Percentiles rank a stretch among this genome's conserved stretches.
Evolutionary conservation across 208 protist species (phyloP).

Genomic region (Trypanosoma melophagium): DNA sequence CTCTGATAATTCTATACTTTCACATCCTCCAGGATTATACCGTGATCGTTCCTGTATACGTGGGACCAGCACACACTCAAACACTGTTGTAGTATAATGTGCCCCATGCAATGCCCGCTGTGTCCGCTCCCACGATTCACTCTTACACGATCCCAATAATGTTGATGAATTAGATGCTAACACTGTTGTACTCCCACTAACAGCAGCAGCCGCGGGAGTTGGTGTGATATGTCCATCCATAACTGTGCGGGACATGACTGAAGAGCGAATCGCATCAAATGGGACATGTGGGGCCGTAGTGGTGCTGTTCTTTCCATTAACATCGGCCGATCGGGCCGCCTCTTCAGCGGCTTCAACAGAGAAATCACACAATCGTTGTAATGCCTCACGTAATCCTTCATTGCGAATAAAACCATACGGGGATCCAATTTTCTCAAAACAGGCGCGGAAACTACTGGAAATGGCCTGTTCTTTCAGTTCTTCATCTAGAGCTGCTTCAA

Average conservation of each 20-base stretch:
- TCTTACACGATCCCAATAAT: constrained; percentile 1
- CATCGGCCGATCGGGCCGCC: constrained; percentile 25
- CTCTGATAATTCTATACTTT: constrained; percentile 36
- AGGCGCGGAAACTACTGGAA: constrained; percentile 44
- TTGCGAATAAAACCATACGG: constrained; percentile 51
- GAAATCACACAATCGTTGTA: constrained; percentile 45
- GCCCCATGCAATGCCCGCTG: constrained; percentile 60
- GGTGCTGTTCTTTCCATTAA: background rate
- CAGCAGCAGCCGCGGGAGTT: background rate
- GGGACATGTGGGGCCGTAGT: constrained; percentile 28
- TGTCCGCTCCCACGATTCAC: constrained; percentile 47
- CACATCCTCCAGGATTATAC: constrained; percentile 49
- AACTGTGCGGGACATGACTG: constrained; percentile 34
- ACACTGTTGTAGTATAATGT: constrained; percentile 63
- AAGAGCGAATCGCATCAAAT: constrained; percentile 61
- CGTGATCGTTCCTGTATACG: constrained; percentile 47
- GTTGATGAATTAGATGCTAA: background rate
- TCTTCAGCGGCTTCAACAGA: constrained; percentile 58
- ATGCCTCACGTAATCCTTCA: constrained; percentile 63
- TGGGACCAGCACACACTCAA: constrained; percentile 63
- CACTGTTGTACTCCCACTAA: background rate
- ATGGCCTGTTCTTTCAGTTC: constrained; percentile 56
- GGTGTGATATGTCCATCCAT: constrained; percentile 5
- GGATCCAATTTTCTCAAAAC: constrained; percentile 59
- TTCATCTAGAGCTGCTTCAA: constrained; percentile 49